These are phyloP conservation scores for Avicennia marina DNA, from an alignment of 257 asterid species.

Conservation along the genomic window DNA sequence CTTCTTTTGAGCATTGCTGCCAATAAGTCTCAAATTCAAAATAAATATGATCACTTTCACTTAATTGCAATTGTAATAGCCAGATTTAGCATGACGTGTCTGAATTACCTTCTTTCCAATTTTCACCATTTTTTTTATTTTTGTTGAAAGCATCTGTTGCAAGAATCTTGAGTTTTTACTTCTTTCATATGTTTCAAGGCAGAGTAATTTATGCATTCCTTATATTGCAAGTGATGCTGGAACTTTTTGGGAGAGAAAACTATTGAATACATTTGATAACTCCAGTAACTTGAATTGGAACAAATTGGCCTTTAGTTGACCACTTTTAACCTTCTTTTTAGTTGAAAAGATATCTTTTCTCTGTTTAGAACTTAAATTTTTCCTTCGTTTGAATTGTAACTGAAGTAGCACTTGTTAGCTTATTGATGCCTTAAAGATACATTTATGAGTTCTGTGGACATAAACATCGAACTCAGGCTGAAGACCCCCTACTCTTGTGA, in stretches of 20 bases:
- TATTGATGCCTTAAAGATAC: too few relatives aligned
- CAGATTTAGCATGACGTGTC: background rate
- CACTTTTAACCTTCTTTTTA: background rate
- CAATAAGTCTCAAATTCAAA: too few relatives aligned
- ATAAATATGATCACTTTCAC: background rate
- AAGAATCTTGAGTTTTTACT: too few relatives aligned
- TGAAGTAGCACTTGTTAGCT: too few relatives aligned
- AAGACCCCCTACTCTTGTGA: too few relatives aligned
- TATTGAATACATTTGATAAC: background rate
- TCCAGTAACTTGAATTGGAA: background rate
- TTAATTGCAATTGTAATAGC: background rate
- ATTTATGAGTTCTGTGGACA: too few relatives aligned
- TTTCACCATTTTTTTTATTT: background rate
- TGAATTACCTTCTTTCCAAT: background rate
- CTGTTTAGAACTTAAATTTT: too few relatives aligned
- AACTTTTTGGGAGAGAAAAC: background rate
- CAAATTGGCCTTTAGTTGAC: background rate
- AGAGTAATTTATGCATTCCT: too few relatives aligned
- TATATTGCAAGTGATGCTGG: background rate
- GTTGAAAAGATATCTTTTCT: background rate
- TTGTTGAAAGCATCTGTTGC: background rate
- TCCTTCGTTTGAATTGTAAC: too few relatives aligned
- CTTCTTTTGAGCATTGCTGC: too few relatives aligned
- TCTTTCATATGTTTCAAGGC: too few relatives aligned
- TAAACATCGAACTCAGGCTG: too few relatives aligned